Percentiles rank a stretch among this genome's conserved stretches.
Evolutionary conservation across 331 rosid genomes (phyloP).

Genomic region (Quercus tomentella): DNA sequence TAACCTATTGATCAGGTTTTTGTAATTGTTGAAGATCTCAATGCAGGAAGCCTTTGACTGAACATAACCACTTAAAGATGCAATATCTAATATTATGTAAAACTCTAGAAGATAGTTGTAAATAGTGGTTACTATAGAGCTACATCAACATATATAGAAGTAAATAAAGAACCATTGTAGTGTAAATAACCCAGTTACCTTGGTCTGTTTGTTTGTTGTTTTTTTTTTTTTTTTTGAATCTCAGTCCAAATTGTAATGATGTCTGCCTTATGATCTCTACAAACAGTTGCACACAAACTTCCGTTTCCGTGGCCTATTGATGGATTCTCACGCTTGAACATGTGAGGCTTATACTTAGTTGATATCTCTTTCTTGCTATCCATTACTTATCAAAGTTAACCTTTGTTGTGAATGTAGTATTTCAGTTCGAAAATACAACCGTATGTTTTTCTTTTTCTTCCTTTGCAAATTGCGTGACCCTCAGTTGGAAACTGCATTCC

Average conservation of each 20-base stretch:
- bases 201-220: not conserved
- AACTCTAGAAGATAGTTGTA: not conserved
- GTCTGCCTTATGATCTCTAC: too few species aligned
- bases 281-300: too few species aligned
- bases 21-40: not conserved
- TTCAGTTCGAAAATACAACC: too few species aligned
- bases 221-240: too few species aligned
- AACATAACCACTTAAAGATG: not conserved
- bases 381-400: too few species aligned
- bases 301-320: too few species aligned
- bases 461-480: constrained; percentile 8
- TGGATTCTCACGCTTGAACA: too few species aligned
- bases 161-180: not conserved
- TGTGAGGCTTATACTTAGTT: too few species aligned
- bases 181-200: not conserved
- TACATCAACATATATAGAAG: not conserved
- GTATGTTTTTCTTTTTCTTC: too few species aligned
- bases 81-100: not conserved
- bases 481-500: not conserved
- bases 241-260: too few species aligned
- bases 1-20: not conserved
- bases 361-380: too few species aligned
- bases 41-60: not conserved
- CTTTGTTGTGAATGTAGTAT: too few species aligned
- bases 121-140: not conserved